Percentiles rank a stretch among this genome's conserved stretches.
These are phyloP conservation scores for Aspergillus melleus DNA, from an alignment of 2,329 filamentous ascomycete species.

Conservation along the genomic window DNA sequence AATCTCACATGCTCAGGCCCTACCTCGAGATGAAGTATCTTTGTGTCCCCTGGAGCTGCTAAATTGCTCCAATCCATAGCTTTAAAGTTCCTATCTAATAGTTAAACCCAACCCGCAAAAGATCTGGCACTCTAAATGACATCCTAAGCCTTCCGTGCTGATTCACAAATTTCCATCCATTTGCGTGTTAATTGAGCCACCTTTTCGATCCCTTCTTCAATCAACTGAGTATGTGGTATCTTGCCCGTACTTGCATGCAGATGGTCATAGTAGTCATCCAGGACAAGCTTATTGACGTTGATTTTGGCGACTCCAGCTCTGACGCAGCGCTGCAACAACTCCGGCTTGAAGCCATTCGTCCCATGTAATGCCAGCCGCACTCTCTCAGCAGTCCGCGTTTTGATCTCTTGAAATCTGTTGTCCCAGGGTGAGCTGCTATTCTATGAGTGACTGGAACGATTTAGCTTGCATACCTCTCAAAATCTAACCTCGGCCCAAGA, in stretches of 20 bases:
- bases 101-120: no score
- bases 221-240: conserved; percentile 48
- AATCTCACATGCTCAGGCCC: no score
- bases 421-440: no score
- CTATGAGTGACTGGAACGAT: conserved; percentile 16
- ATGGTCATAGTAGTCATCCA: conserved; percentile 47
- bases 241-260: conserved; percentile 45
- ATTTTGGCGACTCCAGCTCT: conserved; percentile 54
- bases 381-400: conserved; percentile 46
- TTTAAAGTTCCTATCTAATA: no score
- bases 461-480: conserved; percentile 6
- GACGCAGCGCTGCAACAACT: conserved; percentile 53
- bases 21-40: no score
- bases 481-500: conserved; percentile 58
- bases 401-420: conserved; percentile 47
- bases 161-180: conserved; percentile 50
- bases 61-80: no score
- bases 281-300: conserved; percentile 55
- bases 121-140: not conserved
- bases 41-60: no score
- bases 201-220: conserved; percentile 50
- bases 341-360: conserved; percentile 54
- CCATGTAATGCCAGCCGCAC: conserved; percentile 57
- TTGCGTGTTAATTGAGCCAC: conserved; percentile 53
- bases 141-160: conserved; percentile 8